Evolutionary conservation across 2,329 filamentous ascomycete species (phyloP).

Genomic region (Colletotrichum tamarilloi): DNA sequence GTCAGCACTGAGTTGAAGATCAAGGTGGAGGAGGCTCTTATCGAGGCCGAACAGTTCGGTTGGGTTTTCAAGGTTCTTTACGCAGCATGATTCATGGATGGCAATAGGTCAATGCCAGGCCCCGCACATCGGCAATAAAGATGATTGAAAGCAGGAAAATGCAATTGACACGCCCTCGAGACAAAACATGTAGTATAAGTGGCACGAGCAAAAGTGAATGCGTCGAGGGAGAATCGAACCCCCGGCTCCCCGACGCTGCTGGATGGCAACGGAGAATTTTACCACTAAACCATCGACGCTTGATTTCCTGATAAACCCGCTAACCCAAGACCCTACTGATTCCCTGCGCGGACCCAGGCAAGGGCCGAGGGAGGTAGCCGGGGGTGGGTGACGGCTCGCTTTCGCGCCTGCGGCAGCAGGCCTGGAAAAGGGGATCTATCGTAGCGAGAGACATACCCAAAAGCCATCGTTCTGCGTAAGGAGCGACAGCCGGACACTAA

Average conservation of each 20-base stretch:
- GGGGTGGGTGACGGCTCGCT: too few relatives aligned
- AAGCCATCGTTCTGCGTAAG: too few relatives aligned
- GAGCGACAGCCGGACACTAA: too few relatives aligned
- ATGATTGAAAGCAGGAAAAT: background rate
- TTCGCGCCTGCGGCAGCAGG: too few relatives aligned
- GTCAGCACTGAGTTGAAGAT: conserved; percentile 37
- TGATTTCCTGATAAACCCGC: rapidly evolving
- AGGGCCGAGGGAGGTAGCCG: too few relatives aligned
- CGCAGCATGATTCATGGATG: background rate
- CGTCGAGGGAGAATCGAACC: background rate
- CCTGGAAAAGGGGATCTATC: too few relatives aligned
- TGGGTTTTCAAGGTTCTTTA: conserved; percentile 48
- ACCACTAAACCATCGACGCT: conserved; percentile 35
- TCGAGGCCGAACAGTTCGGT: conserved; percentile 48
- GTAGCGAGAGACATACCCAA: too few relatives aligned
- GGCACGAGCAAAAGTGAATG: background rate
- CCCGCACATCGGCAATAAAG: background rate
- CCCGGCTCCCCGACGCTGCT: conserved; percentile 21
- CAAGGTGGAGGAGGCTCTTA: conserved; percentile 41
- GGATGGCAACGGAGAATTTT: conserved; percentile 33
- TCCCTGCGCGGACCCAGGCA: too few relatives aligned
- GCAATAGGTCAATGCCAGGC: background rate
- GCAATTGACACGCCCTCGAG: too few relatives aligned
- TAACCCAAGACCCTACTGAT: rapidly evolving
- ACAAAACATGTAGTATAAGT: rapidly evolving